Evolutionary conservation across 1,284 basidiomycete genomes (phyloP).

Genomic region (Sanguinoderma infundibulare): DNA sequence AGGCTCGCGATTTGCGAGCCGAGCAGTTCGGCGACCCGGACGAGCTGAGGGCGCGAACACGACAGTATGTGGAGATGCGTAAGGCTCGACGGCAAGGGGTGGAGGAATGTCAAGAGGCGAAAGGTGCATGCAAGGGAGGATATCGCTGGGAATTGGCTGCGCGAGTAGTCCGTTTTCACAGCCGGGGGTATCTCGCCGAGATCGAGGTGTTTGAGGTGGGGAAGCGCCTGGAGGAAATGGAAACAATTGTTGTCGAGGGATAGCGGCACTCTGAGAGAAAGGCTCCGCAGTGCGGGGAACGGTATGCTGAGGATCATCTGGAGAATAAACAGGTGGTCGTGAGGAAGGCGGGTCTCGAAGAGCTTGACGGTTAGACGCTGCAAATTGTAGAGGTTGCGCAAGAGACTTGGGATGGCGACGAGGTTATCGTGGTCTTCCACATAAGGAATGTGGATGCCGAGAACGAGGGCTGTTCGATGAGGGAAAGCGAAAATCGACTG

Average conservation of each 20-base stretch:
- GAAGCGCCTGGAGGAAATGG: not conserved
- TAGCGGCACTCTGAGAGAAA: not conserved
- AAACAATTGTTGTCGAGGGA: not conserved
- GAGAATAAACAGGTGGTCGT: not conserved
- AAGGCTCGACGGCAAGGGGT: not conserved
- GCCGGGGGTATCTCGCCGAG: not conserved
- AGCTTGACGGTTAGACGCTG: constrained; percentile 1
- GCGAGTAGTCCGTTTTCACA: not conserved
- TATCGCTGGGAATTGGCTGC: not conserved
- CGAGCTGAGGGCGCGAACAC: not conserved
- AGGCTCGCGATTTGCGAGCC: constrained; percentile 5
- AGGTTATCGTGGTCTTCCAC: not conserved
- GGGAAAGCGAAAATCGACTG: not conserved
- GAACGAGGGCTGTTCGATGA: not conserved
- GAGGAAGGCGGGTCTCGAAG: not conserved
- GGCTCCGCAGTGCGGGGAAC: not conserved
- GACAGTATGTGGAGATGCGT: constrained; percentile 2
- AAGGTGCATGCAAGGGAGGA: not conserved
- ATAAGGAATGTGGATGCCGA: not conserved
- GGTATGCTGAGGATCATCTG: not conserved
- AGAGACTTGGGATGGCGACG: not conserved
- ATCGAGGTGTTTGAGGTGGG: not conserved
- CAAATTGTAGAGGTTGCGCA: not conserved
- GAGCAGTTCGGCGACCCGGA: not conserved
- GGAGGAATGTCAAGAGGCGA: not conserved